A percentile compares a stretch with the other conserved stretches of the same genome.
Evolutionary conservation across 2,329 filamentous ascomycete genomes (phyloP).

Genomic region (Aspergillus aculeatus): DNA sequence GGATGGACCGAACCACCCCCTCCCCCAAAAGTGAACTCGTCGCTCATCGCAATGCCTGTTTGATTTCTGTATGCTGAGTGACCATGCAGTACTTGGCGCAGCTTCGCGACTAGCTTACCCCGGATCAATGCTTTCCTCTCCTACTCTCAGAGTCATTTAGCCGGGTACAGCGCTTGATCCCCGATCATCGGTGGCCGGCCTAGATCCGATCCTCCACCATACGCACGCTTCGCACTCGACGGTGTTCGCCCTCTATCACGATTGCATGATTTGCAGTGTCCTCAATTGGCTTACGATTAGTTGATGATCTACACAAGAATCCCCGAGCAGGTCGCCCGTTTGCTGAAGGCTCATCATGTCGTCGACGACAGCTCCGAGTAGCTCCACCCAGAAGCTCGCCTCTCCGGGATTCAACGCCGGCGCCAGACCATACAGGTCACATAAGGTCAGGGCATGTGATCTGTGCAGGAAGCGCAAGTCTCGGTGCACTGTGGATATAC

Average conservation of each 20-base stretch:
- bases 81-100: neutral
- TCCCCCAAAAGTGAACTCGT: neutral
- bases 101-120: neutral
- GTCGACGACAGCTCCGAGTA: constrained; percentile 30
- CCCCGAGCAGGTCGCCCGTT: neutral
- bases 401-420: constrained; percentile 42
- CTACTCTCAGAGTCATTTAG: neutral
- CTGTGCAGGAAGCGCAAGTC: constrained; percentile 62
- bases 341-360: constrained; percentile 30
- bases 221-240: neutral
- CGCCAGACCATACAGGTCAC: constrained; percentile 59
- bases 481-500: constrained; percentile 58
- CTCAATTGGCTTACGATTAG: neutral
- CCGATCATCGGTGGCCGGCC: neutral
- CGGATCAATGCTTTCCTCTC: neutral
- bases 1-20: neutral
- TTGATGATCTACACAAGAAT: neutral
- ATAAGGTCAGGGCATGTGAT: constrained; percentile 61
- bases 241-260: neutral
- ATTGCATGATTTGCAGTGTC: neutral
- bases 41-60: neutral
- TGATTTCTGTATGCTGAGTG: neutral
- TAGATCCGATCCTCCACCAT: neutral
- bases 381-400: constrained; percentile 32
- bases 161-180: neutral